Conservation (phyloP, 371 early-diverging fungal genomes). For the Cladochytrium tenue region DNA sequence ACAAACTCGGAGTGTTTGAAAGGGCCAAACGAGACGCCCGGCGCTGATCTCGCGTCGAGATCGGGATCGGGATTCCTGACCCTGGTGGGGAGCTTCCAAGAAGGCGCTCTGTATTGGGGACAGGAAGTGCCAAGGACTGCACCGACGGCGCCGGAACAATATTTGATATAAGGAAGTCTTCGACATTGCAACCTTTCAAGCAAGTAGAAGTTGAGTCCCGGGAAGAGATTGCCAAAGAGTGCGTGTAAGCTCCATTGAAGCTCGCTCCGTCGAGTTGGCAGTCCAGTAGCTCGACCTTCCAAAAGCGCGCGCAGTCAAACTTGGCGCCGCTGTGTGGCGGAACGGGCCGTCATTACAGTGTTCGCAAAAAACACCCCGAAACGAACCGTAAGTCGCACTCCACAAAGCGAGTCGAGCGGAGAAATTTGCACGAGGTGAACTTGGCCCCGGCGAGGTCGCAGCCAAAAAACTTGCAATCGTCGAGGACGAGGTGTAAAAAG, state of each 20-base stretch:
- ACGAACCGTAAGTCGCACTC: slow-evolving; percentile 5
- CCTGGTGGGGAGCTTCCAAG: background rate
- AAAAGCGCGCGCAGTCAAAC: slow-evolving; percentile 4
- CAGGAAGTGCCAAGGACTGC: background rate
- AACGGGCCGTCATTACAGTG: background rate
- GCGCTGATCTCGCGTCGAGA: background rate
- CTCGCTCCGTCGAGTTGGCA: slow-evolving; percentile 3
- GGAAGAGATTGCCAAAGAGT: background rate
- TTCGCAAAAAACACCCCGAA: too few species aligned
- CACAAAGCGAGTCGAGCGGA: slow-evolving; percentile 1
- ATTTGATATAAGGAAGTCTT: background rate
- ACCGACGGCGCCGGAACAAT: background rate
- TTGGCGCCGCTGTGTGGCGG: slow-evolving; percentile 1
- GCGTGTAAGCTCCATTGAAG: slow-evolving; percentile 1
- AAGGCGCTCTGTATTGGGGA: background rate
- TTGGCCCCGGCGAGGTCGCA: background rate
- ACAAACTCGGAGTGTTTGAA: too few species aligned
- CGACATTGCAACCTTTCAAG: background rate
- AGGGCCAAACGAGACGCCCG: background rate
- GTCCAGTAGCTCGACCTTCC: slow-evolving; percentile 1
- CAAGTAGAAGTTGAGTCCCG: background rate
- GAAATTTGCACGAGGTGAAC: background rate
- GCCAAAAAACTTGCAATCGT: slow-evolving; percentile 1
- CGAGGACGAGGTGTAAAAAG: slow-evolving; percentile 4
- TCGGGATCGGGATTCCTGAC: background rate